Conservation (phyloP, 345 rosid genomes). For the Hevea brasiliensis region DNA sequence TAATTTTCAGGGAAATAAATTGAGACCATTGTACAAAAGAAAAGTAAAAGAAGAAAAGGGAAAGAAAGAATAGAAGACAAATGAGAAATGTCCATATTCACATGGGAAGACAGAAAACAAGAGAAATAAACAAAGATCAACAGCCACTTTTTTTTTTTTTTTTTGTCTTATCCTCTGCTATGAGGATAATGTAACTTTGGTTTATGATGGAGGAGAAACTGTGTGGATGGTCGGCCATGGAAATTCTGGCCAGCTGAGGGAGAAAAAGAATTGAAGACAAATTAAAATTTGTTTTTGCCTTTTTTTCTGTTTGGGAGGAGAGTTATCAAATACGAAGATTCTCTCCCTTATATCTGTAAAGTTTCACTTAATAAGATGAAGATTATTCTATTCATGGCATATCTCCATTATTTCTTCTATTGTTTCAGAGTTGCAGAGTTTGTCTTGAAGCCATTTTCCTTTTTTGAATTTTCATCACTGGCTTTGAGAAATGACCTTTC, state of each 20-base stretch:
- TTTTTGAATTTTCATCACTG: background rate
- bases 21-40: slow-evolving; percentile 14
- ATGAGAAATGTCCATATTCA: slow-evolving; percentile 21
- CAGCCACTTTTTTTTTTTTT: slow-evolving; percentile 40
- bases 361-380: slow-evolving; percentile 25
- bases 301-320: slow-evolving; percentile 29
- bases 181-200: slow-evolving; percentile 38
- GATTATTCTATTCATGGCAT: background rate
- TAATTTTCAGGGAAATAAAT: slow-evolving; percentile 42
- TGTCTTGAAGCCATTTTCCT: background rate
- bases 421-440: background rate
- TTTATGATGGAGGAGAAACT: slow-evolving; percentile 13
- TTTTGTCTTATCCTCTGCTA: slow-evolving; percentile 21
- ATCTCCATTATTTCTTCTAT: background rate
- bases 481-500: background rate
- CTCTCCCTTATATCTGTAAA: slow-evolving; percentile 37
- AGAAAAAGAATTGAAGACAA: slow-evolving; percentile 5
- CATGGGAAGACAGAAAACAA: slow-evolving; percentile 34
- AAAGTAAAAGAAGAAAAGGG: background rate
- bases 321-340: slow-evolving; percentile 18
- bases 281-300: slow-evolving; percentile 22
- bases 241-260: slow-evolving; percentile 11
- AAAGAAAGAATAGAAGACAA: background rate
- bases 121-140: slow-evolving; percentile 23
- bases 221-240: slow-evolving; percentile 25